Evolutionary conservation across 805 yeast species (phyloP).

Genomic region (Cyberlindnera lachancei): DNA sequence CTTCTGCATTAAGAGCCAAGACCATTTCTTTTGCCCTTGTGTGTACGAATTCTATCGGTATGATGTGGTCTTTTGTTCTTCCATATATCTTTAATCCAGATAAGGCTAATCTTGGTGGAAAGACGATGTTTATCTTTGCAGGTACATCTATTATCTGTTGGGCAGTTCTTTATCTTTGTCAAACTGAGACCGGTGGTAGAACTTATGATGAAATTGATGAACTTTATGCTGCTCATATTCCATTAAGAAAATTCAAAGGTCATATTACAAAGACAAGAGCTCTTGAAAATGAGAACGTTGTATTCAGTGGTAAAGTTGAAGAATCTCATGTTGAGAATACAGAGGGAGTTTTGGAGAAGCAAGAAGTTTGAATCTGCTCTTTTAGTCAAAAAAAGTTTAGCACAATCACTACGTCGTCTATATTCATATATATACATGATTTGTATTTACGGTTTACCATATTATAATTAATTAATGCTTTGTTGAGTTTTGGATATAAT

Average conservation of each 20-base stretch:
- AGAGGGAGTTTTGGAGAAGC: too few relatives aligned
- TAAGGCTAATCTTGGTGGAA: conserved; percentile 41
- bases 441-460: too few relatives aligned
- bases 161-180: conserved; percentile 41
- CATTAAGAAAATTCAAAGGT: conserved; percentile 44
- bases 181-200: conserved; percentile 54
- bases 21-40: conserved; percentile 28
- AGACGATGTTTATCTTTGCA: conserved; percentile 39
- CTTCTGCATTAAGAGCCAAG: conserved; percentile 33
- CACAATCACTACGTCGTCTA: too few relatives aligned
- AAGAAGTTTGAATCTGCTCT: too few relatives aligned
- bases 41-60: conserved; percentile 24
- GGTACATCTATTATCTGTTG: conserved; percentile 25
- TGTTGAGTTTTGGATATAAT: too few relatives aligned
- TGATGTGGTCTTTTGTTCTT: conserved; percentile 30
- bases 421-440: too few relatives aligned
- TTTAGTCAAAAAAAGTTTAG: too few relatives aligned
- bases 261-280: too few relatives aligned
- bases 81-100: conserved; percentile 46
- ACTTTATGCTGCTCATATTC: conserved; percentile 36
- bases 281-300: too few relatives aligned
- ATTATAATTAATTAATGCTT: too few relatives aligned
- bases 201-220: conserved; percentile 55
- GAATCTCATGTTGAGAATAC: too few relatives aligned
- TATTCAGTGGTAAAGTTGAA: too few relatives aligned